Base-by-base conservation (phyloP, 179 eudicot genomes). In the Silene noctiflora region DNA sequence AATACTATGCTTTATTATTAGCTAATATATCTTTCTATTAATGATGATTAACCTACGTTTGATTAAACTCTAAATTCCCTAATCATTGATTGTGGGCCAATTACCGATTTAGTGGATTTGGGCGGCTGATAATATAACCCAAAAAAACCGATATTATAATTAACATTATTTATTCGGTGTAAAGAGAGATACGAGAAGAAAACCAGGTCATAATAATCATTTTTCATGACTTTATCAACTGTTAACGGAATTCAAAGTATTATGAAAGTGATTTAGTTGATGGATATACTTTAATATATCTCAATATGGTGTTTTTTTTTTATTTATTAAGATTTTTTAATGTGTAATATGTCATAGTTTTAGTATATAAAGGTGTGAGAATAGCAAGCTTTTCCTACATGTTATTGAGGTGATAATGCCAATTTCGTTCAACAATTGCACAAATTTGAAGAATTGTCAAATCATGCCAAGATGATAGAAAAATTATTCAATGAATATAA, bases 1-100 rank as follows among this genome's bases (percentile, higher is more conserved):
- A 35, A 42, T 17, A 8, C 27, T 27, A 67, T 11, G 14, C 3
- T 65, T 33, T 21, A 33, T 16, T 55, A 16, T 59, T 39, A n/a
- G 59, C 9, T 44, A n/a, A n/a, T n/a, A n/a, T n/a, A 44, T 59
- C 20, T 21, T 59, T 21, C 12, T 20, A 55, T 24, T 16, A 14
- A 14, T 48, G 19, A 69, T 13, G 20, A 72, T 22, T 42, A 61
- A 35, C 1, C 58, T 3, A 61, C 39, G 2, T 3, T 24, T 20
- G 77, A 20, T 56, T 67, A 35, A 73, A 68, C 39, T 31, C 67
- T 22, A 59, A 62, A 62, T 3, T 66, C 39, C 21, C 77, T 17
- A 69, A 81, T 81, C 68, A 81, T 81, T 81, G 46, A 8, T 27
- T 0, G 69, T 73, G 80, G 81, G 77, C 24, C 81, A 64, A 74